Percentiles rank a stretch among this genome's conserved stretches.
Conservation (phyloP, 2,329 filamentous ascomycete species). For the Fusarium verticillioides region DNA sequence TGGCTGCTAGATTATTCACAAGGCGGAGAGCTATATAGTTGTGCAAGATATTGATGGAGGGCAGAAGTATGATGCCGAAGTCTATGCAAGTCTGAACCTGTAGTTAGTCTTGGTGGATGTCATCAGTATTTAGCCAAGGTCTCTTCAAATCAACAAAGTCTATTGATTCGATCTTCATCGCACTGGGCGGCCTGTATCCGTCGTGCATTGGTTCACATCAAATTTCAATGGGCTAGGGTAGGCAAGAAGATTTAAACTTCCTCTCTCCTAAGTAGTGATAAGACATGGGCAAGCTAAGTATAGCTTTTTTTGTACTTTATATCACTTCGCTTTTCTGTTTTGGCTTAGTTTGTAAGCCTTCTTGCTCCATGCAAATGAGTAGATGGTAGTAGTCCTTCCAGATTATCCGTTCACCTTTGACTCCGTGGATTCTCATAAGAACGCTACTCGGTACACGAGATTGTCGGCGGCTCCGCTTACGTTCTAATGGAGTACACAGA, state of each 20-base stretch:
- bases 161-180: no score
- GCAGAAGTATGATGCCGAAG: no score
- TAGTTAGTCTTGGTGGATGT: no score
- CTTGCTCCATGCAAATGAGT: background rate
- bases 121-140: background rate
- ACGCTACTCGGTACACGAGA: background rate
- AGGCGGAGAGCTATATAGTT: rapidly evolving
- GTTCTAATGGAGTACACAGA: rapidly evolving
- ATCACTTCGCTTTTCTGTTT: rapidly evolving
- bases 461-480: rapidly evolving
- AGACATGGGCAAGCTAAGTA: background rate
- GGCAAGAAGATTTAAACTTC: background rate
- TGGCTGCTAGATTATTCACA: background rate
- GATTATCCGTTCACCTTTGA: background rate
- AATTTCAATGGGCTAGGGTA: background rate
- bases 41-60: no score
- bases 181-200: rapidly evolving
- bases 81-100: background rate
- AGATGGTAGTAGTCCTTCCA: no score
- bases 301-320: background rate
- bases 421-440: rapidly evolving
- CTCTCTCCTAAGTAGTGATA: background rate
- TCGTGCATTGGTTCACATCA: background rate
- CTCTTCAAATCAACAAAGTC: no score
- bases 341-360: background rate